Evolutionary conservation across 805 yeast species (phyloP), one percentile per base, ranked within the genome.

Genomic region (Candida sphagnicola): DNA sequence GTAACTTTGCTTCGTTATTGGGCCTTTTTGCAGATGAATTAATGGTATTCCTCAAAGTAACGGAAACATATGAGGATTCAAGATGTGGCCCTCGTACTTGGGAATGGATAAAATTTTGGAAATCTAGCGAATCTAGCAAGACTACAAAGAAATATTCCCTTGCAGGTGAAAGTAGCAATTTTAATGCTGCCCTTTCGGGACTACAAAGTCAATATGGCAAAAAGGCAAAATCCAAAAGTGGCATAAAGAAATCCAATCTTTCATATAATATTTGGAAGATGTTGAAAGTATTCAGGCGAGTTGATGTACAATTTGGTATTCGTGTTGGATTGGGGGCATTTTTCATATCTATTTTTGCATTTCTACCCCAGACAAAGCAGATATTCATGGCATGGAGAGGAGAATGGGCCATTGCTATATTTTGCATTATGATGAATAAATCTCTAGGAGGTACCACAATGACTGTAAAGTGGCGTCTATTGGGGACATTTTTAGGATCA

Each of bases 331-430:
- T 85, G 10, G 95, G 95, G 1, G 84, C 91, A 0, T 68, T 82
- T 38, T 62, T 74, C 4, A 61, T 86, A 19, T 79, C 89, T 0
- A 47, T 75, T 0, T 78, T 87, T 39, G 95, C 95, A 2, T 85
- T 78, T 49, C 51, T 76, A 18, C 80, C 81, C 2, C 52, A 55
- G 10, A 77, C 88, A 0, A 67, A 80, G 36, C 65, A 67, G 4
- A 44, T 54, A 1, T 87, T 85, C 49, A 71, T 63, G 34, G 70
- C 67, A 30, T 85, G 87, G 88, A 62, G 90, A 46, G 82, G 84
- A 12, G 95, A 86, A 55, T 86, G 95, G 95, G 80, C 88, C 0
- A 60, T 86, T 28, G 85, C 84, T n/a, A 80, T 89, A 0, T 86
- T 78, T 48, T 80, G 86, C 49, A 82, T 86, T 39, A 84, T 86